Conservation (phyloP, 2,329 filamentous ascomycete species). For the Teratosphaeriaceae sp. region DNA sequence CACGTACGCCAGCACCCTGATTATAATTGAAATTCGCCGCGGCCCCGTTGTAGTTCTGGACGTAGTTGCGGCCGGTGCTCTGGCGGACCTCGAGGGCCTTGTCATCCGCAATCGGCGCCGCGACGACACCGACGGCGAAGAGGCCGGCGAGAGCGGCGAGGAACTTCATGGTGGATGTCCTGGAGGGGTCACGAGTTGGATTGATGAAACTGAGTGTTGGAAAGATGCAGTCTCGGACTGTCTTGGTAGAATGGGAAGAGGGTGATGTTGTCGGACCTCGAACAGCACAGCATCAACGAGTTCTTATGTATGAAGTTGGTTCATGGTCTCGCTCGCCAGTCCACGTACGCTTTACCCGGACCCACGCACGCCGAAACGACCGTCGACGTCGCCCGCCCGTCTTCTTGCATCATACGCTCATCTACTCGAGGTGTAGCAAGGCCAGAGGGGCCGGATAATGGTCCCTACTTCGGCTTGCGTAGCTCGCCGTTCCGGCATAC, state of each 20-base stretch:
- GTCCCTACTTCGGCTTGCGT: too few species aligned
- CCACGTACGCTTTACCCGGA: background rate
- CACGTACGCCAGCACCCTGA: constrained; percentile 13
- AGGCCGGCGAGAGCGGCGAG: constrained; percentile 3
- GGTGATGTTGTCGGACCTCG: background rate
- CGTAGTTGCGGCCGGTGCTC: constrained; percentile 10
- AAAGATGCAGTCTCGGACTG: background rate
- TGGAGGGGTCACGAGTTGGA: background rate
- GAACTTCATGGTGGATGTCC: constrained; percentile 1
- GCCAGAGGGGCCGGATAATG: too few species aligned
- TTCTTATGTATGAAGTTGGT: background rate
- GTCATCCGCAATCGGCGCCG: background rate
- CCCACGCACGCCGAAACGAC: background rate
- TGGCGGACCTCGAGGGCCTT: constrained; percentile 8
- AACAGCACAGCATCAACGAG: too few species aligned
- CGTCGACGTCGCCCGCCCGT: too few species aligned
- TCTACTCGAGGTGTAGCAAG: too few species aligned
- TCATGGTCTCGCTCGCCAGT: background rate
- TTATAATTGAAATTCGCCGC: constrained; percentile 7
- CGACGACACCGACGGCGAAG: background rate
- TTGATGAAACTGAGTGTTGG: background rate
- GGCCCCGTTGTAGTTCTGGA: constrained; percentile 8
- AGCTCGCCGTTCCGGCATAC: too few species aligned
- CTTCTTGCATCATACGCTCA: too few species aligned
- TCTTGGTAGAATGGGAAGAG: background rate